Evolutionary conservation across 1,139 yeast species (phyloP), one percentile per base, ranked within the genome.

Genomic region (Suzukiozyma palmioleophila): DNA sequence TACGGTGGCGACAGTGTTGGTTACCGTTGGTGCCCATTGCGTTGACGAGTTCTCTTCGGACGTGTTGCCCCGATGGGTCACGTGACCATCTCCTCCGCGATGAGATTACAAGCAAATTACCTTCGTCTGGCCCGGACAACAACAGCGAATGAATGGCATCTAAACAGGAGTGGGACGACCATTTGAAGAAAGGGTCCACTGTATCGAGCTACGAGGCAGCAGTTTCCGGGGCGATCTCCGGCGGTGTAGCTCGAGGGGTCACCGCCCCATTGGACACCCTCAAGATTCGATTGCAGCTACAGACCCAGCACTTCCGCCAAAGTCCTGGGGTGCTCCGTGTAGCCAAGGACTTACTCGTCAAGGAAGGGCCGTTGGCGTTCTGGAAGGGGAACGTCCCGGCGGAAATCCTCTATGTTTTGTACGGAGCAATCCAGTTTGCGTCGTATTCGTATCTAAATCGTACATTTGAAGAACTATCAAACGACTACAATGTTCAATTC

Each of bases 331-430:
- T 57, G 2, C 29, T 39, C 5, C 22, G 40, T 1, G 51, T 59
- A 1, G 50, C 61, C 15, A 44, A 41, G 25, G 37, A 45, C 16
- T 50, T 69, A 8, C 40, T 67, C n/a, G 51, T 51, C 27, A 47
- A 65, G 36, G 76, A 71, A 47, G 76, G 76, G 2, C 46, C 67
- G 7, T 32, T 48, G 15, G 76, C 90, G 0, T 68, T 92, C 16
- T 92, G 97, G 97, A 90, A 89, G 59, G 98, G 98, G 1, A 92
- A 92, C 57, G 76, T 87, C 0, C 96, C 98, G 0, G 98, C 97
- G 0, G 90, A 88, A 49, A 61, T 81, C 32, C 75, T 92, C 79
- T 92, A 92, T 54, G 69, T 92, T 13, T 49, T 85, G 16, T 92
- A 92, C 52, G 96, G 97, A 10, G 89, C 87, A 1, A 66, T 79